Percentiles rank a stretch among this genome's conserved stretches.
Conservation (phyloP, 495 filamentous ascomycete species). For the Chaetomium fimeti region DNA sequence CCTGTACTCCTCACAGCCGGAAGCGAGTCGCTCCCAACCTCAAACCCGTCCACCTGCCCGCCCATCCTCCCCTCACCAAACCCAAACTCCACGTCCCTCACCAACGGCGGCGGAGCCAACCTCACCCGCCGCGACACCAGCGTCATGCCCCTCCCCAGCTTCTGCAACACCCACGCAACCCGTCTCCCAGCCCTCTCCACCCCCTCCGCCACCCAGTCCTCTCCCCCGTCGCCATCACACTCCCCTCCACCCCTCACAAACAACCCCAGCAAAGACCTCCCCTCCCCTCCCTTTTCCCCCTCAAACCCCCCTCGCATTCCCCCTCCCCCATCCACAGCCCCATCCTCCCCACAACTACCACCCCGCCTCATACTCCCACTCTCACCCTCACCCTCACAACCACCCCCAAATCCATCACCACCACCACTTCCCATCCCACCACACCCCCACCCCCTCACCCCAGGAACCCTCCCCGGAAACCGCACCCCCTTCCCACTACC, state of each 20-base stretch:
- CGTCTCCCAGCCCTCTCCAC: background rate
- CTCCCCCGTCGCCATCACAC: background rate
- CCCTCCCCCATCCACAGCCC: background rate
- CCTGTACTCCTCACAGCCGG: background rate
- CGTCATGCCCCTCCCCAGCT: background rate
- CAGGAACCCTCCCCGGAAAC: background rate
- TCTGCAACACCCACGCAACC: background rate
- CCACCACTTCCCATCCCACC: background rate
- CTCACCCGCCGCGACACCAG: background rate
- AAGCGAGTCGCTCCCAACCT: background rate
- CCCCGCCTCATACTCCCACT: too few species aligned
- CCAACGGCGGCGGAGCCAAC: background rate
- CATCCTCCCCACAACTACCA: too few species aligned
- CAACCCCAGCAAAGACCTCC: background rate
- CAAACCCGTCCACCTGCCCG: conserved; percentile 8
- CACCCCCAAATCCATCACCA: background rate
- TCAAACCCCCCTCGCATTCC: too few species aligned
- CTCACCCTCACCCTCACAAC: too few species aligned
- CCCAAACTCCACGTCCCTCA: conserved; percentile 17
- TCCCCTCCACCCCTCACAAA: background rate
- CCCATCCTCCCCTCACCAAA: background rate
- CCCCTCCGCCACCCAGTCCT: background rate
- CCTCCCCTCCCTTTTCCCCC: background rate
- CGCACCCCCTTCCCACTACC: background rate
- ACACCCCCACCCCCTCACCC: background rate